These are phyloP conservation scores for Epithemia pelagica DNA, from an alignment of 108 stramenopile species.

Conservation along the genomic window DNA sequence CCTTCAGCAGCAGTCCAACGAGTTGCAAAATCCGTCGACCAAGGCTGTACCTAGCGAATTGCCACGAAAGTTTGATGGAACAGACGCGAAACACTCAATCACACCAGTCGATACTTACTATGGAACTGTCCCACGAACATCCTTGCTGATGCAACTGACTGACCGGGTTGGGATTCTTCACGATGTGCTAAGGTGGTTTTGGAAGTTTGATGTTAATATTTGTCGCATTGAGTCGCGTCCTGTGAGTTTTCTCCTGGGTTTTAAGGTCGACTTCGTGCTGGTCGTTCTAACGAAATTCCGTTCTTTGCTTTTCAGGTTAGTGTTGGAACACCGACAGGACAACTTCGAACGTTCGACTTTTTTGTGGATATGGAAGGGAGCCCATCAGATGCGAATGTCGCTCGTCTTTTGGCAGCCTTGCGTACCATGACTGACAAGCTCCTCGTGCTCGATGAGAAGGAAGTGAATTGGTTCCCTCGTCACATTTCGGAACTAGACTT, in stretches of 20 bases:
- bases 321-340: neutral
- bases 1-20: neutral
- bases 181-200: constrained; percentile 83
- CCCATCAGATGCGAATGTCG: constrained; percentile 35
- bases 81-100: too few species aligned
- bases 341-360: constrained; percentile 57
- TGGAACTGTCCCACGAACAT: constrained; percentile 41
- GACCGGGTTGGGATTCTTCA: constrained; percentile 85
- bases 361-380: constrained; percentile 75
- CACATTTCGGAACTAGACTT: constrained; percentile 88
- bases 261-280: too few species aligned
- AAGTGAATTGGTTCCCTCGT: constrained; percentile 90
- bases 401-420: constrained; percentile 48
- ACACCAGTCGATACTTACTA: too few species aligned
- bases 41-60: too few species aligned
- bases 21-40: too few species aligned
- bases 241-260: constrained; percentile 2
- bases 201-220: constrained; percentile 90
- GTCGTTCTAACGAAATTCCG: too few species aligned
- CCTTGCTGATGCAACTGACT: constrained; percentile 78
- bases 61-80: too few species aligned
- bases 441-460: constrained; percentile 77
- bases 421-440: constrained; percentile 51
- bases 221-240: constrained; percentile 87
- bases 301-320: neutral